A percentile compares a stretch with the other conserved stretches of the same genome.
Conservation (phyloP, 768 basidiomycete genomes). For the Boletus pseudo-olivaceus region DNA sequence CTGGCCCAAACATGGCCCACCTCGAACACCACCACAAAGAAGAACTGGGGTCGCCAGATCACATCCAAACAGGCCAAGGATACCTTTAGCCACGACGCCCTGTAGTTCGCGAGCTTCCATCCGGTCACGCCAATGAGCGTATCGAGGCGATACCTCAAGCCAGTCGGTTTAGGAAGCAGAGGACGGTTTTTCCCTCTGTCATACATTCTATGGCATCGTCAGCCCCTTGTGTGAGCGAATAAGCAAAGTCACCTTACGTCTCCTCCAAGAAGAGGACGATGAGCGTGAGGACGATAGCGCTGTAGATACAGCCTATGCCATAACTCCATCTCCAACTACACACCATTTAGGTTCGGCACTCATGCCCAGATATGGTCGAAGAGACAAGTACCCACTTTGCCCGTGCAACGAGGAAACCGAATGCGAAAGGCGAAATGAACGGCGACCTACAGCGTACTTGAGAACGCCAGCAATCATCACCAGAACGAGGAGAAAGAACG, state of each 20-base stretch:
- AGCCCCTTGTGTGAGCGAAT: background rate
- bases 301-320: constrained; percentile 48
- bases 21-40: constrained; percentile 39
- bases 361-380: no score
- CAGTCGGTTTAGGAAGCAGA: constrained; percentile 23
- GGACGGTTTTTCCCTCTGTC: constrained; percentile 42
- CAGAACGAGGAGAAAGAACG: constrained; percentile 39
- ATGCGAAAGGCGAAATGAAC: constrained; percentile 29
- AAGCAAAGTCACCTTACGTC: constrained; percentile 34
- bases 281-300: constrained; percentile 41
- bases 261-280: constrained; percentile 49
- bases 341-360: background rate
- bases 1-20: constrained; percentile 13
- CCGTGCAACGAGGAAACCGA: constrained; percentile 28
- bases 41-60: constrained; percentile 49
- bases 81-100: constrained; percentile 39
- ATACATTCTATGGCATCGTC: constrained; percentile 37
- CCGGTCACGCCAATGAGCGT: constrained; percentile 50
- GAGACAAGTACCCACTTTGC: constrained; percentile 19
- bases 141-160: constrained; percentile 41
- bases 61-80: constrained; percentile 35
- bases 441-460: constrained; percentile 30
- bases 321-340: constrained; percentile 51
- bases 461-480: constrained; percentile 20
- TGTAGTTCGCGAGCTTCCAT: constrained; percentile 40